Evolutionary conservation across 2,329 filamentous ascomycete genomes (phyloP), one percentile per base, ranked within the genome.

Genomic region (Fusarium sp.): DNA sequence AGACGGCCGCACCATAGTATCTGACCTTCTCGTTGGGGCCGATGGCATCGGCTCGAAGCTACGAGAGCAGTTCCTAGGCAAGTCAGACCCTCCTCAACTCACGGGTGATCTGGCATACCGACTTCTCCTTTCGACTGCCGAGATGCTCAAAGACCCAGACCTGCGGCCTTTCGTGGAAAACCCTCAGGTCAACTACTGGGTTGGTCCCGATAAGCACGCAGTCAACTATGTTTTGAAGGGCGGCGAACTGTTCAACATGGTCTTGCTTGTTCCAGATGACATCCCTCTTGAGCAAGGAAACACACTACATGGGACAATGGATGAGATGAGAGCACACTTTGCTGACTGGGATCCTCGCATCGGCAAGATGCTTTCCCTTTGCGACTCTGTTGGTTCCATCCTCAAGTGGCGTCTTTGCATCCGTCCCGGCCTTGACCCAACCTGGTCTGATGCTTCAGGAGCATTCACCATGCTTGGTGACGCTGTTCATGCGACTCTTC

Each of bases 401-500:
- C 85, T 83, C 6, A 92, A 92, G 78, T 92, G 90, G 90, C 84
- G 88, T 2, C 80, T 92, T 0, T 89, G 87, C 78, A 90, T 89
- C 66, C 84, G 89, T 1, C 85, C 85, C 1, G 86, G 86, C 6
- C 83, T 90, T 40, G 80, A 82, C n/a, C 80, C 80, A 7, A 77
- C 78, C 1, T 92, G 91, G 90, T 88, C 85, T 0, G 87, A 92
- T 71, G 80, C 85, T 0, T 87, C 85, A 0, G 89, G 86, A 0
- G 82, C 87, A 0, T 90, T 91, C 74, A 87, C 88, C 0, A 85
- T 92, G 76, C 83, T 92, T 0, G 91, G 91, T 0, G 91, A 93
- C 74, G 89, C 90, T 1, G 89, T 90, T 3, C 90, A 93, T 70
- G 90, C 91, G 1, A 92, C 89, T 0, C 82, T 93, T 0, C 91